Base-by-base conservation (phyloP, 2,329 filamentous ascomycete genomes). In the Calonectria pteridis region DNA sequence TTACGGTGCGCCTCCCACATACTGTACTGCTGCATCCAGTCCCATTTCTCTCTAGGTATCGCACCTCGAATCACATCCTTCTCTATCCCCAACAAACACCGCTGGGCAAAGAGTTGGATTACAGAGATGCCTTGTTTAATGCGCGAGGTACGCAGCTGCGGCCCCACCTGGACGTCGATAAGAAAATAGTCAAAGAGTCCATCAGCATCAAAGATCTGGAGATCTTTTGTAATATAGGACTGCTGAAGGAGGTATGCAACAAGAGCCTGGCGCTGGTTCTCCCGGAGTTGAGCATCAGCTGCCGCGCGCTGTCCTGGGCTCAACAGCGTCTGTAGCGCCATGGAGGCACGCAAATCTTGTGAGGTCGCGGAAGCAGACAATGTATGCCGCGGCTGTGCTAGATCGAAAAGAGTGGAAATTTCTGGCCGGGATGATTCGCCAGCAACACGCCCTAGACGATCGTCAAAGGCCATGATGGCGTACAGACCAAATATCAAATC, bases 41-140 rank as follows among this genome's bases (percentile, higher is more conserved):
- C 31, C 72, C 72, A 74, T 51, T 51, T 51, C 7, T 51, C 49
- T 51, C 49, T 51, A 2, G 49, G 49, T 51, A 51, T 29, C 11
- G 49, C 49, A 3, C 49, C 49, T 16, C 49, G 49, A 28, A 51
- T 26, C n/a, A 51, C 49, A 28, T 51, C 35, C 33, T 37, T 37
- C 29, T 77, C 75, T 16, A 69, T 23, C 1, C 70, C 74, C 4
- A 75, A 63, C 16, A 77, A 40, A 40, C 72, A 75, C 6, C 76
- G 46, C 62, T 75, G 76, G 20, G 73, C 71, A 50, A 71, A 77
- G 4, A 77, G 35, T 35, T 77, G 76, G 5, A 76, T 63, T 5
- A 69, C 68, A 6, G 67, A 67, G n/a, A 75, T 76, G 26, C 72
- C 76, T 29, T 76, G 72, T 37, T 73, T 73, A 10, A 73, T 74